Percentiles rank a stretch among this genome's conserved stretches.
phyloP scores from a whole-genome alignment of 352 stramenopile species.

The Phytophthora syringae region DNA sequence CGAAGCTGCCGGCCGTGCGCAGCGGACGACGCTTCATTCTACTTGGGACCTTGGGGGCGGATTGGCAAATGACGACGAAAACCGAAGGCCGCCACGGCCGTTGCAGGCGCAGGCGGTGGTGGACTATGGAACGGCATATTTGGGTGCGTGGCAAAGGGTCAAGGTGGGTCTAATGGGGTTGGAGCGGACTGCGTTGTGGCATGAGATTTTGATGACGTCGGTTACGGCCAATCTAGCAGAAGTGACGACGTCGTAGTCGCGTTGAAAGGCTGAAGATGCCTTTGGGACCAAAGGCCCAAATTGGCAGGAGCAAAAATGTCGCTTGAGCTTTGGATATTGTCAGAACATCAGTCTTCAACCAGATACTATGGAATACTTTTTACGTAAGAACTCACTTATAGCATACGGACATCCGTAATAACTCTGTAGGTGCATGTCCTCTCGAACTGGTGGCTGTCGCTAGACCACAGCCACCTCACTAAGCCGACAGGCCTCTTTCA shows the following conservation, averaged over 20 bases:
- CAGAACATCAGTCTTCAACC: too few species aligned
- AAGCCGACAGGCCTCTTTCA: too few species aligned
- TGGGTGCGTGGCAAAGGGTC: not conserved
- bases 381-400: too few species aligned
- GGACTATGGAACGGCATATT: not conserved
- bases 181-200: not conserved
- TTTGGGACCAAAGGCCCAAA: too few species aligned
- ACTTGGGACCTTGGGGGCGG: not conserved
- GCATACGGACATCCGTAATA: too few species aligned
- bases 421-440: too few species aligned
- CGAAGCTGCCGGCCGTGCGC: slow-evolving; percentile 18
- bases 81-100: not conserved
- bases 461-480: too few species aligned
- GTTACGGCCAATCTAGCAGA: slow-evolving; percentile 16
- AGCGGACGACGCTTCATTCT: slow-evolving; percentile 42
- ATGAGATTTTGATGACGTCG: not conserved
- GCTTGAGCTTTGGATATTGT: too few species aligned
- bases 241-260: slow-evolving; percentile 14
- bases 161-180: not conserved
- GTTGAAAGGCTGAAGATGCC: too few species aligned
- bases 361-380: too few species aligned
- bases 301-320: too few species aligned
- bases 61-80: slow-evolving; percentile 6
- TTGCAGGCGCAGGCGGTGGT: slow-evolving; percentile 11
- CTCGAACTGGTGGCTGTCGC: too few species aligned